These are phyloP conservation scores for Setaria viridis DNA, from an alignment of 202 grass and related monocot genomes.

Conservation along the genomic window DNA sequence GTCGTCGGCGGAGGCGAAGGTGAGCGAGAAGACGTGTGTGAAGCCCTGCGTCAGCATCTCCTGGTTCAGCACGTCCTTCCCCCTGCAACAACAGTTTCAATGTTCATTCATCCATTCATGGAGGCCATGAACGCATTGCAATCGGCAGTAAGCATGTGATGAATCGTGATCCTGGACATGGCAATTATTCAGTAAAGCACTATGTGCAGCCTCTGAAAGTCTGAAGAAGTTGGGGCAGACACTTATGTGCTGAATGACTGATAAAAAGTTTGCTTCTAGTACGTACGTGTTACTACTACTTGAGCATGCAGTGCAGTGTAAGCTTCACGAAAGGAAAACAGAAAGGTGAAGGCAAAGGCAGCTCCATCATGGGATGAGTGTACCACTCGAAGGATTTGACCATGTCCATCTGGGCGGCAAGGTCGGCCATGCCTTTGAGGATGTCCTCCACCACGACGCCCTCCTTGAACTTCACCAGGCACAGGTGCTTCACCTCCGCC, in stretches of 20 bases:
- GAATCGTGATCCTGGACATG: neutral
- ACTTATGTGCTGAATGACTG: neutral
- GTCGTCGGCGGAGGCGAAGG: slow-evolving; percentile 46
- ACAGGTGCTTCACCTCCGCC: slow-evolving; percentile 67
- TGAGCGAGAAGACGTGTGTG: slow-evolving; percentile 69
- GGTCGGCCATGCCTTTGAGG: slow-evolving; percentile 57
- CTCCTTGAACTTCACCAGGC: slow-evolving; percentile 64
- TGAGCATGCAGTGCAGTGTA: neutral
- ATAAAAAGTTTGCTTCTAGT: neutral
- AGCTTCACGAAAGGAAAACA: no score
- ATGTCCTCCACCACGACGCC: slow-evolving; percentile 57
- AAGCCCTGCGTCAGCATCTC: slow-evolving; percentile 73
- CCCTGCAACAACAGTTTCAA: slow-evolving; percentile 40
- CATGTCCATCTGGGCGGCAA: slow-evolving; percentile 55
- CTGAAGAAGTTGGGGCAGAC: neutral
- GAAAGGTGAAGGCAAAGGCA: no score
- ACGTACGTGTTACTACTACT: neutral
- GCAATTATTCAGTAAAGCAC: neutral
- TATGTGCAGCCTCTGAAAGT: neutral
- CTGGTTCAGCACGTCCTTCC: slow-evolving; percentile 53
- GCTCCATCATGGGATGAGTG: no score
- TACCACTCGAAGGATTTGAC: slow-evolving; percentile 88
- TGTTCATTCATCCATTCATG: neutral
- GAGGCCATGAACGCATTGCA: neutral
- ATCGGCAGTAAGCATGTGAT: no score